Evolutionary conservation across 192 early-diverging fungal species (phyloP).

Genomic region (Rhizophlyctis rosea): DNA sequence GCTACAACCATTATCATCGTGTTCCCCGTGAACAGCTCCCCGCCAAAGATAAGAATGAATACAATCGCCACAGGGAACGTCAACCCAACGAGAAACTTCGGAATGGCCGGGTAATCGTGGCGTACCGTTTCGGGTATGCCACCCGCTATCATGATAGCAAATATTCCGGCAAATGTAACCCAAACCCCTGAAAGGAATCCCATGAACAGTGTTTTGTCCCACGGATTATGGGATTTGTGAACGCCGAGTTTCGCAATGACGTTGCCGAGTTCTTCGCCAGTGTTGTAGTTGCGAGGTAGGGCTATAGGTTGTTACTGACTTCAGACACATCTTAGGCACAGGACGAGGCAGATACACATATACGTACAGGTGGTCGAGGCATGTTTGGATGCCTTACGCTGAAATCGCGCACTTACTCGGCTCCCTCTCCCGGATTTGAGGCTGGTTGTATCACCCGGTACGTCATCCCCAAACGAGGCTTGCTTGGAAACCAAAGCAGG

Average conservation of each 20-base stretch:
- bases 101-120: slow-evolving; percentile 16
- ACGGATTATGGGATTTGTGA: background rate
- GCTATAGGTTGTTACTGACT: too few species aligned
- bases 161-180: slow-evolving; percentile 26
- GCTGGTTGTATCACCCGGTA: too few species aligned
- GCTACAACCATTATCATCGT: slow-evolving; percentile 33
- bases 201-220: slow-evolving; percentile 18
- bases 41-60: slow-evolving; percentile 34
- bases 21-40: slow-evolving; percentile 38
- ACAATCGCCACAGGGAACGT: slow-evolving; percentile 33
- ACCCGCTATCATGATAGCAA: slow-evolving; percentile 25
- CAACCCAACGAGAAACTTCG: slow-evolving; percentile 24
- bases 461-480: too few species aligned
- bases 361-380: too few species aligned
- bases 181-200: slow-evolving; percentile 21
- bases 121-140: slow-evolving; percentile 22
- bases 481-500: too few species aligned
- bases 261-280: slow-evolving; percentile 14
- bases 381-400: too few species aligned
- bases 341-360: too few species aligned
- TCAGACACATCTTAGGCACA: too few species aligned
- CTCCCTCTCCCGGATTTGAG: too few species aligned
- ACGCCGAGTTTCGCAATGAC: slow-evolving; percentile 12
- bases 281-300: slow-evolving; percentile 28
- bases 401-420: too few species aligned